Evolutionary conservation across 352 stramenopile genomes (phyloP), one percentile per base, ranked within the genome.

Genomic region (Pythium volutum): DNA sequence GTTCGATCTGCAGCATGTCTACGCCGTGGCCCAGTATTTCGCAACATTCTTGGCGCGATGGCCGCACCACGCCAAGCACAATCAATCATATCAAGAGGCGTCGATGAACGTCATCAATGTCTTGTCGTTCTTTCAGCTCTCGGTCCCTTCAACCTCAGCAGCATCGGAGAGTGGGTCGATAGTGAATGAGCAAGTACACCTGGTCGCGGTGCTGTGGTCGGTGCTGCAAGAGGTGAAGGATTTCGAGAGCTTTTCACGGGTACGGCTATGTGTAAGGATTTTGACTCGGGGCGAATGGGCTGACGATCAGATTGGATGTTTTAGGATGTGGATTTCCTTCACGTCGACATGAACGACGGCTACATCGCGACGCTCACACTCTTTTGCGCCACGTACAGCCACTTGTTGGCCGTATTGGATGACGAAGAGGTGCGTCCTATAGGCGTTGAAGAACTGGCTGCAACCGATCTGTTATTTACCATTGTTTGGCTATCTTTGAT

Each of bases 331-430:
- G 71, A 81, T 59, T 70, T 85, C 41, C 67, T 81, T 15, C 70
- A 76, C 43, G 64, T 64, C 1, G 59, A 66, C 18, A 66, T 65
- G 14, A 69, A 65, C 9, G 81, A 87, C 55, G 50, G 74, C 9
- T 82, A 85, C 49, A 54, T 76, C 18, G 81, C 68, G 33, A 79
- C 74, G 20, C 55, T 91, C 34, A 58, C 66, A 53, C 59, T 89
- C 6, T 87, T 91, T 59, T 84, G 71, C 50, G 69, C 80, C 63
- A 66, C 66, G 18, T 89, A 91, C 64, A 76, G 79, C 39, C 79
- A 91, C 50, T 69, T 91, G 41, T 53, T 91, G 25, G 50, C 85
- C 2, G 79, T 89, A 0, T 54, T 91, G 54, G 76, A 89, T 23
- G 81, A 91, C 52, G 73, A 83, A 73, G 81, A 91, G 78, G 81